Evolutionary conservation across 106 monocot genomes (phyloP).

Genomic region (Dioscorea zingiberensis): DNA sequence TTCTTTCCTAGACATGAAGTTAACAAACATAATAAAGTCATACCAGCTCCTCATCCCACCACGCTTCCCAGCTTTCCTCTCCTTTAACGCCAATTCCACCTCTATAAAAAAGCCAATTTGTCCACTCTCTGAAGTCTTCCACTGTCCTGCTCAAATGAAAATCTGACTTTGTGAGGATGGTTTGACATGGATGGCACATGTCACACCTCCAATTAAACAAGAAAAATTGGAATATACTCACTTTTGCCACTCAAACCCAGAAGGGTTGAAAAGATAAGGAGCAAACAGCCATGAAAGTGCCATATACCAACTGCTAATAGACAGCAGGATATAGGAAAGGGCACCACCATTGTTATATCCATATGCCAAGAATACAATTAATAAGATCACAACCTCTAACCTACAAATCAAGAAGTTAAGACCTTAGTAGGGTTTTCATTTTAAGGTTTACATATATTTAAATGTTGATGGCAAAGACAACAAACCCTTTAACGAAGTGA

Average conservation of each 20-base stretch:
- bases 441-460: background rate
- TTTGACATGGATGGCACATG: background rate
- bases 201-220: background rate
- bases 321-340: conserved; percentile 58
- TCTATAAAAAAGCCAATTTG: conserved; percentile 88
- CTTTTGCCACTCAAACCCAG: conserved; percentile 95
- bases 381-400: conserved; percentile 66
- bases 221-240: conserved; percentile 20
- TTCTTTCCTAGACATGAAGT: background rate
- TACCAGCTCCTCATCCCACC: conserved; percentile 99
- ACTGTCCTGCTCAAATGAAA: conserved; percentile 42
- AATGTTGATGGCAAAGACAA: background rate
- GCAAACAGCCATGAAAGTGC: conserved; percentile 89
- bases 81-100: conserved; percentile 96
- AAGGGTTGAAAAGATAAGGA: conserved; percentile 75
- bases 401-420: conserved; percentile 20
- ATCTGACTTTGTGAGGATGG: too few species aligned
- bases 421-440: background rate
- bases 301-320: conserved; percentile 83
- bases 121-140: conserved; percentile 90
- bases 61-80: conserved; percentile 95
- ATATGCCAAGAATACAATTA: conserved; percentile 69
- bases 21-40: background rate
- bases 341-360: conserved; percentile 52
- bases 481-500: conserved; percentile 89